phyloP scores from a whole-genome alignment of 345 rosid species.

The Eucalyptus tenuipes region DNA sequence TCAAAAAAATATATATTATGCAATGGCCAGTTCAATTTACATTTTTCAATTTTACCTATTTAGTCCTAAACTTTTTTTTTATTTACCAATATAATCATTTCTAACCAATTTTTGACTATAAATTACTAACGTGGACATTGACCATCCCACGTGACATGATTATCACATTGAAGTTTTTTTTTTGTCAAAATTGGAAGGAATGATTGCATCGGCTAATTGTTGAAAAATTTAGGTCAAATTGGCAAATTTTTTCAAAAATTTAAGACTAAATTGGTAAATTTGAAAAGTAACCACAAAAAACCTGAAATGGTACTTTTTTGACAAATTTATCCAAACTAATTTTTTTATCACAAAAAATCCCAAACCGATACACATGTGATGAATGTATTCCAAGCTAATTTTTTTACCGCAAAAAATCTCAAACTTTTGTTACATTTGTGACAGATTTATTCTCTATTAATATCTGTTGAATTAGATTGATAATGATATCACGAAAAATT shows the following conservation, averaged over 20 bases:
- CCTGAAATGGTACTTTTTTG: accelerated
- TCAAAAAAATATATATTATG: not conserved
- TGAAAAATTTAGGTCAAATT: not conserved
- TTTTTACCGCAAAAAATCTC: too few relatives aligned
- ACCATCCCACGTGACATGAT: accelerated
- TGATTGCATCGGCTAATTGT: accelerated
- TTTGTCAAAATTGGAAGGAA: not conserved
- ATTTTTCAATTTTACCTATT: not conserved
- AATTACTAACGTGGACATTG: not conserved
- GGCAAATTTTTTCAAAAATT: accelerated
- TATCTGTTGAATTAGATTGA: too few relatives aligned
- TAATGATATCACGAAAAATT: too few relatives aligned
- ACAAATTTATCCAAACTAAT: too few relatives aligned
- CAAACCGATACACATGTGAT: accelerated
- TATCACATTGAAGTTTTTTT: not conserved
- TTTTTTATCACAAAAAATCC: accelerated
- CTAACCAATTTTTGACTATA: not conserved
- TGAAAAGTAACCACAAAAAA: not conserved
- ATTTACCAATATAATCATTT: not conserved
- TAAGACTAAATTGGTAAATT: accelerated
- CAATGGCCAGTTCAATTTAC: accelerated
- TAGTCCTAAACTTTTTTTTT: not conserved
- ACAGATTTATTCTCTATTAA: too few relatives aligned
- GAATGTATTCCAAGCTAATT: too few relatives aligned
- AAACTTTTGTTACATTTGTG: too few relatives aligned